A percentile compares a stretch with the other conserved stretches of the same genome.
Conservation (phyloP, 495 filamentous ascomycete genomes). For the Trypethelium eluteriae region DNA sequence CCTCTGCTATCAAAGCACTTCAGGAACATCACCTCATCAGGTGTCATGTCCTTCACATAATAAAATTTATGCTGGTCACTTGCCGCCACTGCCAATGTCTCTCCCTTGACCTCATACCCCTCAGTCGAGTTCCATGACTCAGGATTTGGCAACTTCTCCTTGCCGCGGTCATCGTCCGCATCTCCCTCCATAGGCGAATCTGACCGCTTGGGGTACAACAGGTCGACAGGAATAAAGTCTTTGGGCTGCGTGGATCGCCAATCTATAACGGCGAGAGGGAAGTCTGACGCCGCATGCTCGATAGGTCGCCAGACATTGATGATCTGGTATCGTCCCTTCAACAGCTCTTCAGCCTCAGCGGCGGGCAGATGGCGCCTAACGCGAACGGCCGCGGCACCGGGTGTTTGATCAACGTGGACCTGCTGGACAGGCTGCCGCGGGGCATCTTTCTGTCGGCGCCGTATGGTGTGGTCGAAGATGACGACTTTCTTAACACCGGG, state of each 20-base stretch:
- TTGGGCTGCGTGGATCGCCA: constrained; percentile 32
- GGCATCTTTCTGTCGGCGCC: constrained; percentile 28
- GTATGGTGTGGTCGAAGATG: constrained; percentile 38
- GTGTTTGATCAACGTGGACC: constrained; percentile 38
- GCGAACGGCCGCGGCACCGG: constrained; percentile 30
- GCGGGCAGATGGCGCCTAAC: constrained; percentile 35
- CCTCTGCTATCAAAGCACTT: constrained; percentile 37
- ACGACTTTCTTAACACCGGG: constrained; percentile 32
- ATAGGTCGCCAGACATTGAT: constrained; percentile 79
- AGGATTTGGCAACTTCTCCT: constrained; percentile 31
- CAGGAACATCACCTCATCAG: constrained; percentile 36
- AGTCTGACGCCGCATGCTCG: constrained; percentile 38
- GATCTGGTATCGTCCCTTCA: constrained; percentile 61
- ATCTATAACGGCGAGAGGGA: constrained; percentile 35
- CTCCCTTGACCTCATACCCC: constrained; percentile 35
- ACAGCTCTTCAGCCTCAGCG: constrained; percentile 52
- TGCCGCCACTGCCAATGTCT: constrained; percentile 32
- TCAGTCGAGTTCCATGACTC: constrained; percentile 19
- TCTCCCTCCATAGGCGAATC: constrained; percentile 22
- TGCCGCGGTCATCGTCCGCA: constrained; percentile 32
- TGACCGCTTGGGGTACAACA: constrained; percentile 33
- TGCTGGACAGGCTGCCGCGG: constrained; percentile 37
- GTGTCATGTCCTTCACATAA: constrained; percentile 38
- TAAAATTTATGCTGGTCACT: constrained; percentile 34
- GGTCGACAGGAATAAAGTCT: constrained; percentile 33